Conservation (phyloP, 2,329 filamentous ascomycete genomes). For the Sporothrix brasiliensis region DNA sequence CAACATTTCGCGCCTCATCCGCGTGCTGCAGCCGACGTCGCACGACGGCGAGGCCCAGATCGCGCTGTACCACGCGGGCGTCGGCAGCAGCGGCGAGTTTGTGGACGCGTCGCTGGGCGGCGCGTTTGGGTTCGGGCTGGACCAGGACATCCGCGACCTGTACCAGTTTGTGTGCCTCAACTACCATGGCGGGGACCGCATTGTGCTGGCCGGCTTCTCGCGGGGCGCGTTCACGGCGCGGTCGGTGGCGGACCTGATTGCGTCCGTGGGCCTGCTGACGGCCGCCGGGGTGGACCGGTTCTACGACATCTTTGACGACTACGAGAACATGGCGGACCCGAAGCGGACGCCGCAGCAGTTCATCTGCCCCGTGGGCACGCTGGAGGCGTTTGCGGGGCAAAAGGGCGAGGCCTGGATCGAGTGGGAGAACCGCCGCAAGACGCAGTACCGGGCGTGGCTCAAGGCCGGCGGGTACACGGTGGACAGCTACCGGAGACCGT, state of each 20-base stretch:
- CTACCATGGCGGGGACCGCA: constrained; percentile 44
- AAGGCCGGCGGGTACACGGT: constrained; percentile 44
- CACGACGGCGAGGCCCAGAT: constrained; percentile 39
- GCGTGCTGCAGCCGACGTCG: constrained; percentile 26
- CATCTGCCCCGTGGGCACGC: constrained; percentile 34
- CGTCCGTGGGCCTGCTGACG: constrained; percentile 48
- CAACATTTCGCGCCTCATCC: constrained; percentile 34
- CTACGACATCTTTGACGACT: constrained; percentile 48
- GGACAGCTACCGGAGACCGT: constrained; percentile 38
- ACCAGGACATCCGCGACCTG: constrained; percentile 44
- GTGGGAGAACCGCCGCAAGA: constrained; percentile 44
- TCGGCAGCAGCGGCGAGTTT: constrained; percentile 41
- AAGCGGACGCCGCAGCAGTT: constrained; percentile 37
- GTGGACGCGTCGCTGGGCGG: constrained; percentile 42
- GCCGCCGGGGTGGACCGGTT: constrained; percentile 49
- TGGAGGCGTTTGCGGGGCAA: constrained; percentile 39
- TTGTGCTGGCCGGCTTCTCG: constrained; percentile 47
- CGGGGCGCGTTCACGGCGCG: constrained; percentile 48
- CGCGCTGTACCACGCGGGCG: constrained; percentile 42
- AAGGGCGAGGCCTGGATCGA: constrained; percentile 40
- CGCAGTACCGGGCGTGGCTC: constrained; percentile 45
- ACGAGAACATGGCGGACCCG: constrained; percentile 42
- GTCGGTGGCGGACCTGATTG: constrained; percentile 46
- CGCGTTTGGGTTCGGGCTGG: constrained; percentile 43
- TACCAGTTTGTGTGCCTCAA: constrained; percentile 48